Conservation (phyloP, 306 rosid genomes). For the Rubus idaeus region DNA sequence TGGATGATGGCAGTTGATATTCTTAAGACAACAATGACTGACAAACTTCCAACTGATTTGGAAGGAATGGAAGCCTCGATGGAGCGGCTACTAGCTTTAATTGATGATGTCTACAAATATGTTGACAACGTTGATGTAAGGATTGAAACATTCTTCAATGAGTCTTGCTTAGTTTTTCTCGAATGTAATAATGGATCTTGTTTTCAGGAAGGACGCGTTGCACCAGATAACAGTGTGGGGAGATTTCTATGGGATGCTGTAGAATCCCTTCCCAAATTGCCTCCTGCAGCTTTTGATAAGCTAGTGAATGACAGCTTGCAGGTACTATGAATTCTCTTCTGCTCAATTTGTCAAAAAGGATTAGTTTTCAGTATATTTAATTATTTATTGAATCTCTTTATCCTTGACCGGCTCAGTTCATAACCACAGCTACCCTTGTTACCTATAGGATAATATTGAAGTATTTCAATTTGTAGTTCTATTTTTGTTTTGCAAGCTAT, state of each 20-base stretch:
- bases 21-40: slow-evolving; percentile 71
- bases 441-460: neutral
- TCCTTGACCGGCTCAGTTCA: neutral
- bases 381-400: neutral
- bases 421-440: neutral
- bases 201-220: slow-evolving; percentile 71
- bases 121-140: slow-evolving; percentile 82
- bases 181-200: neutral
- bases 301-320: slow-evolving; percentile 77
- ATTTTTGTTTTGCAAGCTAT: neutral
- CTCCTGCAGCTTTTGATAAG: slow-evolving; percentile 71
- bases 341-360: neutral
- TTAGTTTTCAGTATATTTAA: neutral
- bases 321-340: slow-evolving; percentile 40
- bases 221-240: slow-evolving; percentile 74
- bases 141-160: neutral
- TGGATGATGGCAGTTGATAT: slow-evolving; percentile 58
- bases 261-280: slow-evolving; percentile 72
- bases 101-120: slow-evolving; percentile 84
- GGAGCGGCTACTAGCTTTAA: slow-evolving; percentile 79
- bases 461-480: neutral
- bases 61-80: slow-evolving; percentile 98
- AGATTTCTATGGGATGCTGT: slow-evolving; percentile 63
- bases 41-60: slow-evolving; percentile 90
- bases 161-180: neutral